A percentile compares a stretch with the other conserved stretches of the same genome.
phyloP scores from a whole-genome alignment of 2,329 filamentous ascomycete genomes.

The Rosellinia necatrix region DNA sequence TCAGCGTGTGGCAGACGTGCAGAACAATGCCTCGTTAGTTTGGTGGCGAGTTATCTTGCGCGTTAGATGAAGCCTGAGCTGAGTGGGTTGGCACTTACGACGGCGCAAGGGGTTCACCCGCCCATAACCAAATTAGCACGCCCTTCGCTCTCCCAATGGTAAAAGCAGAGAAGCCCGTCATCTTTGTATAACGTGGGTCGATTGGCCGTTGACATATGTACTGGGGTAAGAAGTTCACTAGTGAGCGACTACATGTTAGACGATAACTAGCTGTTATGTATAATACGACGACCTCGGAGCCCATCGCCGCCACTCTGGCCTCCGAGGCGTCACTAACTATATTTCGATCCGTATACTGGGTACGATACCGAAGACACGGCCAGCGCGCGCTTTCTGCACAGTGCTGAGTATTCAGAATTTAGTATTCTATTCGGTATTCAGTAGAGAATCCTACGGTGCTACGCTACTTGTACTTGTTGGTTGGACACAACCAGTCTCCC shows the following conservation, averaged over 20 bases:
- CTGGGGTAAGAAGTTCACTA: conserved; percentile 17
- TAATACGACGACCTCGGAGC: conserved; percentile 25
- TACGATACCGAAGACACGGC: neutral
- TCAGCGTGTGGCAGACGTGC: conserved; percentile 14
- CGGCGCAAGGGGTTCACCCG: conserved; percentile 36
- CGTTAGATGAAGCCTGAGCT: conserved; percentile 22
- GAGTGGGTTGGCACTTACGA: conserved; percentile 30
- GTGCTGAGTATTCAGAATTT: conserved; percentile 31
- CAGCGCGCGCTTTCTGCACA: conserved; percentile 26
- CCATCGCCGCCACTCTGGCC: conserved; percentile 3
- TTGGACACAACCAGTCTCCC: conserved; percentile 30
- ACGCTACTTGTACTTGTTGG: conserved; percentile 28
- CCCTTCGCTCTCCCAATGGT: conserved; percentile 36
- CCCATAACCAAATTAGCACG: conserved; percentile 17
- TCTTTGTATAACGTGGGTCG: conserved; percentile 28
- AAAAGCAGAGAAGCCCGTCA: conserved; percentile 30
- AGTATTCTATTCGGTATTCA: neutral
- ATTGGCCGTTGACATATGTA: conserved; percentile 3
- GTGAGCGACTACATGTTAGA: conserved; percentile 17
- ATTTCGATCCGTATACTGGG: neutral
- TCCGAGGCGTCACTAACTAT: neutral
- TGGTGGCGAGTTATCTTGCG: conserved; percentile 31
- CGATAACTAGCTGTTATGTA: conserved; percentile 21
- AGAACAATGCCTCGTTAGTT: conserved; percentile 17
- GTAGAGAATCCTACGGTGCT: conserved; percentile 22